These are phyloP conservation scores for Didymella segeticola DNA, from an alignment of 2,329 filamentous ascomycete genomes.

Conservation along the genomic window DNA sequence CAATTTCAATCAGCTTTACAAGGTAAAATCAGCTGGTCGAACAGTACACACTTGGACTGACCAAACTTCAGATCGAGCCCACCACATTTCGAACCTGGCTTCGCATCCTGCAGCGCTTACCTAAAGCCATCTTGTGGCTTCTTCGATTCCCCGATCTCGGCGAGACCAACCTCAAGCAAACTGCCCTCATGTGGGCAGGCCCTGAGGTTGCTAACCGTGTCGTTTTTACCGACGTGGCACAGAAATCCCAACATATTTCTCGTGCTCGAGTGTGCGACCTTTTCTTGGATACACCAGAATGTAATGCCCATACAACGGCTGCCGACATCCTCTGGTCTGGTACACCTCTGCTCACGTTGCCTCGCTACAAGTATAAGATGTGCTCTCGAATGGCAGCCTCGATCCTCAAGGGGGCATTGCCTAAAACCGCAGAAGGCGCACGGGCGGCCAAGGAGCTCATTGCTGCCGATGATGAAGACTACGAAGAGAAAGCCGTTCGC, in stretches of 20 bases:
- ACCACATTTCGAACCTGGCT: slow-evolving; percentile 96
- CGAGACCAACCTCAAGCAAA: slow-evolving; percentile 81
- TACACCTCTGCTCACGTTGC: slow-evolving; percentile 87
- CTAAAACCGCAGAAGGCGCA: slow-evolving; percentile 70
- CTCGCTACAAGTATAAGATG: slow-evolving; percentile 97
- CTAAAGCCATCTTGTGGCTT: slow-evolving; percentile 91
- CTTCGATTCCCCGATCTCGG: slow-evolving; percentile 95
- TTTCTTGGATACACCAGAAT: slow-evolving; percentile 96
- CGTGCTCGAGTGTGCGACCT: slow-evolving; percentile 91
- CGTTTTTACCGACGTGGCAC: slow-evolving; percentile 94
- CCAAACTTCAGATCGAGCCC: slow-evolving; percentile 78
- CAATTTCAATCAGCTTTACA: slow-evolving; percentile 99
- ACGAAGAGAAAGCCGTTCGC: slow-evolving; percentile 68
- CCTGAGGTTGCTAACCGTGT: slow-evolving; percentile 84
- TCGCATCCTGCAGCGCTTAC: slow-evolving; percentile 82
- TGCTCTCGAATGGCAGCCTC: slow-evolving; percentile 97
- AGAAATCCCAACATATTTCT: slow-evolving; percentile 92
- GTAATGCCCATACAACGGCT: slow-evolving; percentile 96
- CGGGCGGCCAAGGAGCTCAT: slow-evolving; percentile 77
- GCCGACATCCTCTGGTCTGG: slow-evolving; percentile 97
- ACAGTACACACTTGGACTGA: slow-evolving; percentile 20
- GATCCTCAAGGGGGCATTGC: slow-evolving; percentile 88
- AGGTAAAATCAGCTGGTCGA: slow-evolving; percentile 63
- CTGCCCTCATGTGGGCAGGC: slow-evolving; percentile 83
- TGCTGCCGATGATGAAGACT: slow-evolving; percentile 77